phyloP scores from a whole-genome alignment of 345 rosid genomes.

The Trapa bicornis region DNA sequence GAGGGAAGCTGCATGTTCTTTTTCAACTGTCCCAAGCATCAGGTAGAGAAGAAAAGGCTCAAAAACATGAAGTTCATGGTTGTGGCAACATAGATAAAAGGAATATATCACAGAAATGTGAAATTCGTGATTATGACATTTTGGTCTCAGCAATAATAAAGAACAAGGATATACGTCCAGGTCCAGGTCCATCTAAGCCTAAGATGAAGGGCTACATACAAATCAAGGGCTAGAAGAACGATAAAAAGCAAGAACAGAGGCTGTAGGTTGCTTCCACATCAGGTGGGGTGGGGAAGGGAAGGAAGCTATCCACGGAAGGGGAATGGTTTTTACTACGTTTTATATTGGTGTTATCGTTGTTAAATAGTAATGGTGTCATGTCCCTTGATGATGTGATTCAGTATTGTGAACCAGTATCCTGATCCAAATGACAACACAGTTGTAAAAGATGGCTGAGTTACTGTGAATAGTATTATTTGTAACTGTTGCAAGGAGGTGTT shows the following conservation, averaged over 20 bases:
- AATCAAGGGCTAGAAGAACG: conserved; percentile 32
- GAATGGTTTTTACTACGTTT: conserved; percentile 37
- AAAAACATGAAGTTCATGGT: conserved; percentile 23
- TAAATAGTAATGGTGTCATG: conserved; percentile 49
- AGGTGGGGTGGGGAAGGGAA: conserved; percentile 30
- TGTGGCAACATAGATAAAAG: conserved; percentile 20
- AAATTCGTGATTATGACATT: conserved; percentile 50
- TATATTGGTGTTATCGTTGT: conserved; percentile 73
- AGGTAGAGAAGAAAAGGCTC: conserved; percentile 18
- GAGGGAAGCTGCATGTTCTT: conserved; percentile 15
- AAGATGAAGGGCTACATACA: conserved; percentile 32
- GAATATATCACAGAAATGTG: conserved; percentile 35
- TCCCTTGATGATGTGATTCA: conserved; percentile 60
- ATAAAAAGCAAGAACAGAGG: conserved; percentile 38
- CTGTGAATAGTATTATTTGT: conserved; percentile 63
- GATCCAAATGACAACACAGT: conserved; percentile 47
- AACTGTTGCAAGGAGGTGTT: conserved; percentile 54
- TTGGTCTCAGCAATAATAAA: conserved; percentile 45
- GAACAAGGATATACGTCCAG: conserved; percentile 29
- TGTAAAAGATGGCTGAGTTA: conserved; percentile 61
- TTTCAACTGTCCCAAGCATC: conserved; percentile 12
- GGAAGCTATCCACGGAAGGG: conserved; percentile 27
- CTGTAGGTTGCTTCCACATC: conserved; percentile 58
- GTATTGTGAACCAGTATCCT: conserved; percentile 50
- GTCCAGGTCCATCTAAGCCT: conserved; percentile 25